These are phyloP conservation scores for Fraxinus latifolia DNA, from an alignment of 305 asterid genomes.

Conservation along the genomic window DNA sequence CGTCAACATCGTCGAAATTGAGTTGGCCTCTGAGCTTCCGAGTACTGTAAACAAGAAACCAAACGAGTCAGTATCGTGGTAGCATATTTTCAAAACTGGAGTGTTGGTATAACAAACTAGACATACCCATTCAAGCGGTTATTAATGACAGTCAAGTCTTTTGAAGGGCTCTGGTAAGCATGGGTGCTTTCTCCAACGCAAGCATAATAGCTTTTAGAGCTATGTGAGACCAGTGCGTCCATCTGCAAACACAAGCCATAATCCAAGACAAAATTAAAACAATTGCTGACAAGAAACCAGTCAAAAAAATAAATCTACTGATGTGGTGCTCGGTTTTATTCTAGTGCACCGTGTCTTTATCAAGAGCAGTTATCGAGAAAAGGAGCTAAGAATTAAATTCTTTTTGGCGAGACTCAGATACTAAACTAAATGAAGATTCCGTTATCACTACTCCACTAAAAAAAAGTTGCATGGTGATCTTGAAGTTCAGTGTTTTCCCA, in stretches of 20 bases:
- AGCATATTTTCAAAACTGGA: neutral
- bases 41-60: conserved; percentile 36
- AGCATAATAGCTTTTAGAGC: conserved; percentile 70
- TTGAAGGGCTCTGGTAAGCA: conserved; percentile 98
- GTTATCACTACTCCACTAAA: neutral
- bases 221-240: conserved; percentile 87
- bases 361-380: neutral
- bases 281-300: neutral
- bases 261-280: conserved; percentile 15
- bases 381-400: neutral
- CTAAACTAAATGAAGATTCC: neutral
- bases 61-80: neutral
- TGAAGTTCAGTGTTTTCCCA: neutral
- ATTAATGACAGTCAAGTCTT: conserved; percentile 84
- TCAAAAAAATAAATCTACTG: neutral
- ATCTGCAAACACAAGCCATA: conserved; percentile 43
- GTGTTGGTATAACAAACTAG: neutral
- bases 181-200: conserved; percentile 85
- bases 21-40: conserved; percentile 74
- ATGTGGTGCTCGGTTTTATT: neutral
- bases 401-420: neutral
- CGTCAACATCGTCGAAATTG: conserved; percentile 77
- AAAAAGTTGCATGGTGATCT: neutral
- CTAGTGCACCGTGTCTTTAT: neutral
- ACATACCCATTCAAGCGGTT: conserved; percentile 81